A percentile compares a stretch with the other conserved stretches of the same genome.
These are phyloP conservation scores for Astragalus glycyphyllos DNA, from an alignment of 306 rosid species.

Conservation along the genomic window DNA sequence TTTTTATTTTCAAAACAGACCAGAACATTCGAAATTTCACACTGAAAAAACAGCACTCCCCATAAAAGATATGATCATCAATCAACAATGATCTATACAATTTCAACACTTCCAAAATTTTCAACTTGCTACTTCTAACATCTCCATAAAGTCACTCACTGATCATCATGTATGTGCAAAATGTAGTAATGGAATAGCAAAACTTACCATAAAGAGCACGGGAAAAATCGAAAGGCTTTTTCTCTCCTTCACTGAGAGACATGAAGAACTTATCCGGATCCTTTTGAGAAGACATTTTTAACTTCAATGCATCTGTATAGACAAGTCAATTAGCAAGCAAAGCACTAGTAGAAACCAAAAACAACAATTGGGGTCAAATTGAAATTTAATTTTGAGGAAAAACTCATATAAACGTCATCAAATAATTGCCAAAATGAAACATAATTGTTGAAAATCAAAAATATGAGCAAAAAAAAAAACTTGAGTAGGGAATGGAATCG, in stretches of 20 bases:
- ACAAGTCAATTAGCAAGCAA: conserved; percentile 31
- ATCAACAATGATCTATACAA: not conserved
- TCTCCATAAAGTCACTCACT: not conserved
- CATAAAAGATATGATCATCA: not conserved
- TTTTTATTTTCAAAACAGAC: conserved; percentile 12
- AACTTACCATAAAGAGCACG: conserved; percentile 53
- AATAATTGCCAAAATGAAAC: not conserved
- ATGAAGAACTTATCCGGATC: conserved; percentile 44
- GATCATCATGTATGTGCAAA: conserved; percentile 6
- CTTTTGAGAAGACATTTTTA: conserved; percentile 48
- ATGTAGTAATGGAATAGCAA: conserved; percentile 15
- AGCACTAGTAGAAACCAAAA: not conserved
- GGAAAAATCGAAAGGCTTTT: conserved; percentile 50
- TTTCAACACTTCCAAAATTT: not conserved
- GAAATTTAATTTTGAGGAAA: conserved; percentile 15
- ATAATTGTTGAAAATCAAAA: not conserved
- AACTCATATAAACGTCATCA: conserved; percentile 1
- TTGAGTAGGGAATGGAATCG: not conserved
- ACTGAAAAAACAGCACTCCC: conserved; percentile 31
- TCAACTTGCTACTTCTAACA: conserved; percentile 6
- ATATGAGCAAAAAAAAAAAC: not conserved
- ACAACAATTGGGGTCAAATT: not conserved
- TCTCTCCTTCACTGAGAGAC: conserved; percentile 49
- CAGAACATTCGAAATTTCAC: conserved; percentile 30
- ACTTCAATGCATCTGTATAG: conserved; percentile 52